These are phyloP conservation scores for Phytophthora pisi DNA, from an alignment of 352 stramenopile genomes.

Conservation along the genomic window DNA sequence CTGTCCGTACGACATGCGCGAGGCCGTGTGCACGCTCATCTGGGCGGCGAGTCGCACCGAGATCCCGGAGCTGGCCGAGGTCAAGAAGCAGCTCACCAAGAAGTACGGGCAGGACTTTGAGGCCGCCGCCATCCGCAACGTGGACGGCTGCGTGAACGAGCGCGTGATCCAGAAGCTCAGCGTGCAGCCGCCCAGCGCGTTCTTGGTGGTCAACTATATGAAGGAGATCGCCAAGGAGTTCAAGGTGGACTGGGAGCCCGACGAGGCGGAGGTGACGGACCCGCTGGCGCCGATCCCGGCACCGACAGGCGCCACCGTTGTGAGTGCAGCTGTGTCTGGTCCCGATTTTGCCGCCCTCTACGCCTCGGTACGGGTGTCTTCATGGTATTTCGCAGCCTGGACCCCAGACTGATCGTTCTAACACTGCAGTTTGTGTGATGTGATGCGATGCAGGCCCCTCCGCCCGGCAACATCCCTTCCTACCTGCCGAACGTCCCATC, in stretches of 20 bases:
- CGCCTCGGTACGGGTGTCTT: constrained; percentile 47
- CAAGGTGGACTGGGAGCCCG: constrained; percentile 94
- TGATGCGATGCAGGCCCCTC: constrained; percentile 42
- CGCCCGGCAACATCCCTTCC: constrained; percentile 48
- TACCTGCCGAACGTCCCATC: constrained; percentile 50
- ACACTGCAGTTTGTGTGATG: neutral
- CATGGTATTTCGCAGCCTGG: neutral
- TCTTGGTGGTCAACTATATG: constrained; percentile 96
- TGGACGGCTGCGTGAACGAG: constrained; percentile 91
- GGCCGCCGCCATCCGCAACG: constrained; percentile 80
- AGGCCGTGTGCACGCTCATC: constrained; percentile 94
- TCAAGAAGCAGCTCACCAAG: constrained; percentile 91
- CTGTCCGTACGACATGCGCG: constrained; percentile 94
- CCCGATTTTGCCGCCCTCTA: constrained; percentile 82
- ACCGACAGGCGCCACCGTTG: constrained; percentile 87
- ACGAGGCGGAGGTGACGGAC: constrained; percentile 76
- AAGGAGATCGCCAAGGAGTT: constrained; percentile 96
- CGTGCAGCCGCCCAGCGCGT: constrained; percentile 93
- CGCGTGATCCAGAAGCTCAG: constrained; percentile 94
- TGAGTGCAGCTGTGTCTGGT: constrained; percentile 79
- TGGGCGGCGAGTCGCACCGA: constrained; percentile 91
- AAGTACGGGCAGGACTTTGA: constrained; percentile 92
- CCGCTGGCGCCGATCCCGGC: constrained; percentile 89
- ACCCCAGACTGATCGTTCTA: neutral
- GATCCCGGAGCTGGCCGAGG: constrained; percentile 92